A percentile compares a stretch with the other conserved stretches of the same genome.
Conservation (phyloP, 345 rosid species). For the Excoecaria agallocha region DNA sequence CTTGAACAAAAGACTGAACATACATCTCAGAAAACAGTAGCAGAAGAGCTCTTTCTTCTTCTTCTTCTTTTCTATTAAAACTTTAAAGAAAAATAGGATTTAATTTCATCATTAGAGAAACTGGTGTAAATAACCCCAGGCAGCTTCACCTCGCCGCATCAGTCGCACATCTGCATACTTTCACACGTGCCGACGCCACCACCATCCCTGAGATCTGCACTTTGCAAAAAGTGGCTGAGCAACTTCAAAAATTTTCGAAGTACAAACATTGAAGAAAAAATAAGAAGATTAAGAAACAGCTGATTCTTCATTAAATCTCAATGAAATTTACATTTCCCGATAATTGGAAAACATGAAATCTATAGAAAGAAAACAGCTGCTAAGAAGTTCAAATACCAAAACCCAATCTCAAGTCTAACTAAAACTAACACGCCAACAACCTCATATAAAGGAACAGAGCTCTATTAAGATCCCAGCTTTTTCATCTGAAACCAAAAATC, state of each 20-base stretch:
- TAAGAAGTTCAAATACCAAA: not conserved
- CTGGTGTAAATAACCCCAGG: not conserved
- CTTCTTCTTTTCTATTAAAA: too few relatives aligned
- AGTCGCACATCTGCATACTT: not conserved
- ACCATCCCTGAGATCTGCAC: not conserved
- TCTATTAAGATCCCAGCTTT: not conserved
- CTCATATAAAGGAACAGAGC: conserved; percentile 21
- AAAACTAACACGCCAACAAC: not conserved
- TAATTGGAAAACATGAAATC: conserved; percentile 7
- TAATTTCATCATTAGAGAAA: not conserved
- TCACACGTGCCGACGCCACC: not conserved
- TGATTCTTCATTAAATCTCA: conserved; percentile 32
- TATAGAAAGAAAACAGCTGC: not conserved
- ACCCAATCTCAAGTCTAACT: not conserved
- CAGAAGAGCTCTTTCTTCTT: not conserved
- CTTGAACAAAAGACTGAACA: not conserved
- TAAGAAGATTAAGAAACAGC: not conserved
- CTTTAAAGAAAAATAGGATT: too few relatives aligned
- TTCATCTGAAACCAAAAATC: not conserved
- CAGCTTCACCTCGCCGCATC: conserved; percentile 39
- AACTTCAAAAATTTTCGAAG: not conserved
- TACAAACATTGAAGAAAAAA: not conserved
- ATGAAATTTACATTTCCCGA: conserved; percentile 40
- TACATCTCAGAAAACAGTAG: not conserved
- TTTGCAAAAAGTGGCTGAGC: not conserved